phyloP scores from a whole-genome alignment of 306 rosid species.

The Corylus heterophylla region DNA sequence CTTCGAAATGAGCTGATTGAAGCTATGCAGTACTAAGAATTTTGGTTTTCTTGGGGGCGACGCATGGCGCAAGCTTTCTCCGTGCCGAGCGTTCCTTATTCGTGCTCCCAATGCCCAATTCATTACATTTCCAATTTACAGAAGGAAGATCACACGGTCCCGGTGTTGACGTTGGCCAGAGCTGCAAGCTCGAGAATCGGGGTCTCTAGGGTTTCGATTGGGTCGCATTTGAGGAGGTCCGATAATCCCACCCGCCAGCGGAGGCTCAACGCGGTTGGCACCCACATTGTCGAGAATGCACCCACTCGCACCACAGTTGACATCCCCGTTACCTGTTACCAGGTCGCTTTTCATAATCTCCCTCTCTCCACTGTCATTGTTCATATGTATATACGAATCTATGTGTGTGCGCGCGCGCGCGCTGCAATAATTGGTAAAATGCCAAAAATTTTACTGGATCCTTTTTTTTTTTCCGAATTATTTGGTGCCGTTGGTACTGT shows the following conservation, averaged over 20 bases:
- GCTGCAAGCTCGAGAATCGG: slow-evolving; percentile 17
- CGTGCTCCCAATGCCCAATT: slow-evolving; percentile 34
- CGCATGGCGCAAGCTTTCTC: slow-evolving; percentile 4
- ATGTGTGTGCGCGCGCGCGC: background rate
- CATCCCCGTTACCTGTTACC: slow-evolving; percentile 84
- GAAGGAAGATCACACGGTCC: slow-evolving; percentile 31
- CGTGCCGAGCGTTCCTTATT: slow-evolving; percentile 41
- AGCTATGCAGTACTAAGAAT: background rate
- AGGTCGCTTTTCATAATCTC: slow-evolving; percentile 48
- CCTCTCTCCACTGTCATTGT: background rate
- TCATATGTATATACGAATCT: background rate
- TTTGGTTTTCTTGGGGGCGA: background rate
- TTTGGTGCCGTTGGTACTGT: background rate
- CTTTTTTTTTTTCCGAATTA: background rate
- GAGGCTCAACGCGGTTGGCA: slow-evolving; percentile 57
- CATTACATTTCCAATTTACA: slow-evolving; percentile 3
- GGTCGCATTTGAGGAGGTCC: slow-evolving; percentile 35
- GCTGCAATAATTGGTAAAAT: too few relatives aligned
- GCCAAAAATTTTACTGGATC: background rate
- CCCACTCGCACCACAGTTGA: slow-evolving; percentile 47
- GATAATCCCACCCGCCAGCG: slow-evolving; percentile 40
- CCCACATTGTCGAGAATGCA: slow-evolving; percentile 44
- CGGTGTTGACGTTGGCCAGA: slow-evolving; percentile 29
- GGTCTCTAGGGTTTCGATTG: slow-evolving; percentile 37
- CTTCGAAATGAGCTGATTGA: background rate